Evolutionary conservation across 495 filamentous ascomycete species (phyloP).

Genomic region (Gamarada debralockiae): DNA sequence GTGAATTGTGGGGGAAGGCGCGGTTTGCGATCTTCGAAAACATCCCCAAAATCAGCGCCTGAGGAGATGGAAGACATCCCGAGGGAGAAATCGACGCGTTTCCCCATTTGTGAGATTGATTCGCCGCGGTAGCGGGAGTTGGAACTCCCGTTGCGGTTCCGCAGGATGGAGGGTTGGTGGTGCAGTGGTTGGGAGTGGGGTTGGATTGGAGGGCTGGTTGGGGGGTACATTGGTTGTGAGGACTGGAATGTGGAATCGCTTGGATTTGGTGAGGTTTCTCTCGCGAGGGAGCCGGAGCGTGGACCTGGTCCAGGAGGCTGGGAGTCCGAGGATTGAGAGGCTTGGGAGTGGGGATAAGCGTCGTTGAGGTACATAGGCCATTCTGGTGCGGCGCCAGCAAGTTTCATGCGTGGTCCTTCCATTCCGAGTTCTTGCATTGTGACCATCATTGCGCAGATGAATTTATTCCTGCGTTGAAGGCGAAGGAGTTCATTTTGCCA

Average conservation of each 20-base stretch:
- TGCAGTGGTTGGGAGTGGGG: not conserved
- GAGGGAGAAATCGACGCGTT: conserved; percentile 72
- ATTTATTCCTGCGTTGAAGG: conserved; percentile 87
- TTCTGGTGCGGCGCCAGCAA: conserved; percentile 54
- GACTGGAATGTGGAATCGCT: conserved; percentile 42
- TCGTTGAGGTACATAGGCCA: conserved; percentile 42
- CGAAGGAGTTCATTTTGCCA: conserved; percentile 89
- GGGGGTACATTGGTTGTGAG: conserved; percentile 12
- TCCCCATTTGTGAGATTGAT: conserved; percentile 56
- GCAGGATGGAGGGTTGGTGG: conserved; percentile 48
- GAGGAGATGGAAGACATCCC: conserved; percentile 60
- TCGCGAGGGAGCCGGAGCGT: conserved; percentile 12
- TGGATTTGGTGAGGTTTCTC: conserved; percentile 24
- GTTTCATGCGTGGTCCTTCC: conserved; percentile 77
- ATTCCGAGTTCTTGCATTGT: conserved; percentile 80
- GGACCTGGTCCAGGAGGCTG: conserved; percentile 15
- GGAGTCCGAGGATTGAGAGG: not conserved
- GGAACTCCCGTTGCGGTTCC: conserved; percentile 37
- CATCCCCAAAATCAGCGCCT: conserved; percentile 62
- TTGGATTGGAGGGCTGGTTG: not conserved
- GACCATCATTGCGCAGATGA: conserved; percentile 90
- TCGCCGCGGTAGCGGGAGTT: conserved; percentile 46
- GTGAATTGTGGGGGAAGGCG: conserved; percentile 13
- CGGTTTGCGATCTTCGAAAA: conserved; percentile 51
- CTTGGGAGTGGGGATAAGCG: conserved; percentile 14